phyloP scores from a whole-genome alignment of 768 basidiomycete genomes.

The Termitomyces titanicus region DNA sequence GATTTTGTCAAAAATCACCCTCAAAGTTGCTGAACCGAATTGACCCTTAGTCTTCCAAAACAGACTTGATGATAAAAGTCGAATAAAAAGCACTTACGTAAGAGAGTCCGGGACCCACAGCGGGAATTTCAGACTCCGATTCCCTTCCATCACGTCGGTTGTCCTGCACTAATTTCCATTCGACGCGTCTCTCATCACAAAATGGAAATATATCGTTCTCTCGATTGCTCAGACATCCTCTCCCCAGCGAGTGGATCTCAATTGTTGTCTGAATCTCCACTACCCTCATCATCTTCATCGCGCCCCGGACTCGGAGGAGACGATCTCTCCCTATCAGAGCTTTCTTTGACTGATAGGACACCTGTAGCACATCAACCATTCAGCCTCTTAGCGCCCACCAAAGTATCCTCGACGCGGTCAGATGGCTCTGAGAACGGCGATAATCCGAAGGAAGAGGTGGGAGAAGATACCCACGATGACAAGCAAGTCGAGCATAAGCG shows the following conservation, averaged over 20 bases:
- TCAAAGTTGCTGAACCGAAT: too few relatives aligned
- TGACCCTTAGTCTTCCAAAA: too few relatives aligned
- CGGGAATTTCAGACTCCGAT: neutral
- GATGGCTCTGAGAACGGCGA: neutral
- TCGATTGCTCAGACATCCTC: constrained; percentile 12
- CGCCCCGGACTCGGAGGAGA: constrained; percentile 24
- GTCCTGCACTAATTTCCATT: too few relatives aligned
- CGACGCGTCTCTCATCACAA: neutral
- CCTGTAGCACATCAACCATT: constrained; percentile 11
- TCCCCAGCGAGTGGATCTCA: constrained; percentile 19
- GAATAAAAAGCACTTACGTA: too few relatives aligned
- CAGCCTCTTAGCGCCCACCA: constrained; percentile 13
- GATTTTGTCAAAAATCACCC: too few relatives aligned
- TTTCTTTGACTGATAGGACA: constrained; percentile 28
- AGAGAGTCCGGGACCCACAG: too few relatives aligned
- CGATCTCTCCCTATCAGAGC: constrained; percentile 35
- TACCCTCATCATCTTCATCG: constrained; percentile 22
- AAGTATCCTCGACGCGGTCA: constrained; percentile 12
- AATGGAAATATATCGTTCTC: constrained; percentile 10
- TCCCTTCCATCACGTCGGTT: neutral
- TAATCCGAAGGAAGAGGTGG: constrained; percentile 1
- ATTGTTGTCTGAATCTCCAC: constrained; percentile 29
- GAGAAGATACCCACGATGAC: constrained; percentile 5
- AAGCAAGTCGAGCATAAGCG: constrained; percentile 20
- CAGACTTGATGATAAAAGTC: too few relatives aligned